These are phyloP conservation scores for Aphanomyces stellatus DNA, from an alignment of 352 stramenopile species.

Conservation along the genomic window DNA sequence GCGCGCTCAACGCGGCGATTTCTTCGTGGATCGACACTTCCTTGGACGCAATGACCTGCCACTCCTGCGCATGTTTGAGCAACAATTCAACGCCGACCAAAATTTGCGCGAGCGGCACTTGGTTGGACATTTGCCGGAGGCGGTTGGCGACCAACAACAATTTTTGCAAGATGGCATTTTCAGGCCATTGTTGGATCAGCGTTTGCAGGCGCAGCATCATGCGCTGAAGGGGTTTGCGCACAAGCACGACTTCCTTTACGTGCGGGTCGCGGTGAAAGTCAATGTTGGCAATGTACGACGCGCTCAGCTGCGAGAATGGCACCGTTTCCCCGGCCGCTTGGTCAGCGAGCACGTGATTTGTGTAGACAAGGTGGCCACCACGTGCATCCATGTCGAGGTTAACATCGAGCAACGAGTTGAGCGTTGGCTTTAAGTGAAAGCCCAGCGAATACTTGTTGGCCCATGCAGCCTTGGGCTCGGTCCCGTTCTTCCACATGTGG, in stretches of 20 bases:
- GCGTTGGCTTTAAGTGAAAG: conserved; percentile 8
- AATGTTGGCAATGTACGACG: conserved; percentile 29
- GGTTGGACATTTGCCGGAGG: conserved; percentile 84
- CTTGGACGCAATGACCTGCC: conserved; percentile 94
- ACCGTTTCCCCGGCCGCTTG: neutral
- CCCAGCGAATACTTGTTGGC: conserved; percentile 5
- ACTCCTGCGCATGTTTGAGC: conserved; percentile 96
- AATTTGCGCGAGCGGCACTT: conserved; percentile 80
- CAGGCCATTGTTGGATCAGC: conserved; percentile 92
- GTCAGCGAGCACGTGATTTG: neutral
- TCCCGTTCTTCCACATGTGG: neutral
- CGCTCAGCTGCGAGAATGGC: conserved; percentile 13
- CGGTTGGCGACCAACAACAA: conserved; percentile 86
- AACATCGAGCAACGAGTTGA: conserved; percentile 4
- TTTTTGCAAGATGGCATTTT: conserved; percentile 95
- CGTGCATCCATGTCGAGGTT: neutral
- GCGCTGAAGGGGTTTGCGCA: conserved; percentile 76
- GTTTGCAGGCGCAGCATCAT: conserved; percentile 86
- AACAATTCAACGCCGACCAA: conserved; percentile 94
- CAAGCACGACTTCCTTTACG: conserved; percentile 87
- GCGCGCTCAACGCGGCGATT: conserved; percentile 83
- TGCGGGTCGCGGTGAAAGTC: conserved; percentile 94
- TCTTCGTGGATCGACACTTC: conserved; percentile 88
- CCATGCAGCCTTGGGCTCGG: neutral
- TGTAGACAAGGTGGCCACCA: conserved; percentile 14